A percentile compares a stretch with the other conserved stretches of the same genome.
phyloP scores from a whole-genome alignment of 345 rosid species.

The Conringia planisiliqua region DNA sequence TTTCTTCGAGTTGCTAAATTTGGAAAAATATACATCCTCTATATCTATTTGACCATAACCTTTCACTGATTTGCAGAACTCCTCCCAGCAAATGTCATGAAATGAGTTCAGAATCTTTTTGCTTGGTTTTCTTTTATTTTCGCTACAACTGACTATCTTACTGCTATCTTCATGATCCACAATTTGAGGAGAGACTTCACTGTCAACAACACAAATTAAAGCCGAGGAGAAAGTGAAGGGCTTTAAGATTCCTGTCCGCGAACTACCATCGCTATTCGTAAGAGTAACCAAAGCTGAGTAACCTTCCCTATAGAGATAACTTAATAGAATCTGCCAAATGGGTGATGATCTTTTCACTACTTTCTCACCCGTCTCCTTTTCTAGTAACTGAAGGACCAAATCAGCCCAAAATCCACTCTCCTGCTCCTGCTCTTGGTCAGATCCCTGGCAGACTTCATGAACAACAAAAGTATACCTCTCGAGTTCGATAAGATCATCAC shows the following conservation, averaged over 20 bases:
- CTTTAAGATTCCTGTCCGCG: conserved; percentile 57
- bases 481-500: conserved; percentile 35
- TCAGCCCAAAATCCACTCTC: conserved; percentile 52
- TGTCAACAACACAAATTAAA: conserved; percentile 42
- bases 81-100: conserved; percentile 53
- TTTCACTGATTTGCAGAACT: conserved; percentile 53
- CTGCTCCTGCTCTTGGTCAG: conserved; percentile 33
- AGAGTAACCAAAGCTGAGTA: conserved; percentile 65
- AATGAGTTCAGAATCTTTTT: conserved; percentile 35
- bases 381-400: conserved; percentile 53
- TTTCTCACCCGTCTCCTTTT: conserved; percentile 47
- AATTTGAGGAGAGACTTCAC: conserved; percentile 28
- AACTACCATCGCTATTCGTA: conserved; percentile 41
- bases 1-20: conserved; percentile 61
- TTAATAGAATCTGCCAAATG: conserved; percentile 66
- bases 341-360: conserved; percentile 45
- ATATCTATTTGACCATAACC: conserved; percentile 48
- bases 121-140: conserved; percentile 38
- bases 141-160: conserved; percentile 7
- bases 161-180: conserved; percentile 21
- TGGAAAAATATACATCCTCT: conserved; percentile 56
- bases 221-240: conserved; percentile 74
- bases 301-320: conserved; percentile 68
- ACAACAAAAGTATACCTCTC: conserved; percentile 47
- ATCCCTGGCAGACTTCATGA: conserved; percentile 34